Conservation (phyloP, 306 rosid species). For the Pachyrhizus erosus region DNA sequence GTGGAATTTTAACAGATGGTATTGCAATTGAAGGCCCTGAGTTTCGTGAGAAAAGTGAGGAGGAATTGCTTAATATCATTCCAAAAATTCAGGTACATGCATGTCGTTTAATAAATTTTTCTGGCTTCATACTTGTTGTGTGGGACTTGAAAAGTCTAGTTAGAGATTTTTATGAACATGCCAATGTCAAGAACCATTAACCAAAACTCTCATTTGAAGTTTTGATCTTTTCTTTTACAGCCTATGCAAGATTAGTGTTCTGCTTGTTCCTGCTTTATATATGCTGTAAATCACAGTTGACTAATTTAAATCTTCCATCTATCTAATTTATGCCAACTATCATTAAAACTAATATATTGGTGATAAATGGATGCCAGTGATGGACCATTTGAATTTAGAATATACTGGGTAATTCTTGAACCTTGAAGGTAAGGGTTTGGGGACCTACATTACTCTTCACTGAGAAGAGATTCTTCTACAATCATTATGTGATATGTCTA, state of each 20-base stretch:
- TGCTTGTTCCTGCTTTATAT: constrained; percentile 1
- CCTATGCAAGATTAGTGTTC: constrained; percentile 20
- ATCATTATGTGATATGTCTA: constrained; percentile 32
- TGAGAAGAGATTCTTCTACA: constrained; percentile 26
- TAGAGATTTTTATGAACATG: constrained; percentile 29
- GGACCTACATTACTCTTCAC: constrained; percentile 5
- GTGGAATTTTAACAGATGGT: constrained; percentile 94
- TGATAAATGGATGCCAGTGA: background rate
- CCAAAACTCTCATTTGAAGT: background rate
- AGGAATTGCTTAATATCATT: constrained; percentile 68
- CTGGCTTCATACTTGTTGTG: constrained; percentile 16
- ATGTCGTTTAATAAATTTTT: constrained; percentile 19
- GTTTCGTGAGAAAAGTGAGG: constrained; percentile 80
- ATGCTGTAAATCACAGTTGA: constrained; percentile 13
- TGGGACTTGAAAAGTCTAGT: constrained; percentile 12
- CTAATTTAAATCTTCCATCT: background rate
- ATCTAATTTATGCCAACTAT: constrained; percentile 19
- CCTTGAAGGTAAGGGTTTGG: constrained; percentile 21
- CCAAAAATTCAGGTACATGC: constrained; percentile 83
- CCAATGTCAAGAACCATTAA: constrained; percentile 3
- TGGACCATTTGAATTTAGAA: constrained; percentile 12
- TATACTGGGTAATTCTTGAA: constrained; percentile 27
- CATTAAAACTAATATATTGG: background rate
- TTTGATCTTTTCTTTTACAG: constrained; percentile 8
- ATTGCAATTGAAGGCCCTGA: constrained; percentile 95